Evolutionary conservation across 176 grass and related monocot species (phyloP), one percentile per base, ranked within the genome.

Genomic region (Juncus effusus): DNA sequence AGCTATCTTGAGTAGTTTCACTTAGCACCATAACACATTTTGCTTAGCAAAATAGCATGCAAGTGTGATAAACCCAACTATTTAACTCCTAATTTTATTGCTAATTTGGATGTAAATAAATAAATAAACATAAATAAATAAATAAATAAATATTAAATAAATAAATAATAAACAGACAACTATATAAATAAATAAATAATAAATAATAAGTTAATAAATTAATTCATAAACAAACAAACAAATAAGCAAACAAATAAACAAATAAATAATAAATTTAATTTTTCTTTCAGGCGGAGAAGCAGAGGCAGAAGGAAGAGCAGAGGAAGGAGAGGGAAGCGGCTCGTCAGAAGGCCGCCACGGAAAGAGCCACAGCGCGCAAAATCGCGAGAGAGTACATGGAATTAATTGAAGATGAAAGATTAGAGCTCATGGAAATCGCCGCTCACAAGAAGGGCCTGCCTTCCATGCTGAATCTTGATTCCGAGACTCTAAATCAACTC

Each of bases 401-500:
- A 70, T 78, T 99, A 11, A 82, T 99, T 75, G 94, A 99, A 78
- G 94, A 99, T 74, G 94, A 99, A 54, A 80, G 83, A 42, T 82
- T 99, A 69, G 94, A 99, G 62, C 83, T 99, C 78, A 84, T 99
- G 83, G 94, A 99, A 69, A n/a, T 99, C 49, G 94, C 86, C 55
- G 82, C 80, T 44, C 77, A 57, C 75, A 83, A 76, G 67, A 99
- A 99, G 79, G 94, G 88, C 54, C 75, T 99, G 61, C 76, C 85
- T 3, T 89, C 88, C 51, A 93, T 99, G 71, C 65, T 86, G 60
- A 73, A 74, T 76, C 94, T 97, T 69, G 88, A 99, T 74, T 89
- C 72, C 42, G 88, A 90, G 13, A 90, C 85, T 41, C 69, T 99
- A 70, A 85, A 99, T 56, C 79, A 93, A 16, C 85, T 99, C 54